These are phyloP conservation scores for Ramaria sp. DNA, from an alignment of 768 basidiomycete genomes.

Conservation along the genomic window DNA sequence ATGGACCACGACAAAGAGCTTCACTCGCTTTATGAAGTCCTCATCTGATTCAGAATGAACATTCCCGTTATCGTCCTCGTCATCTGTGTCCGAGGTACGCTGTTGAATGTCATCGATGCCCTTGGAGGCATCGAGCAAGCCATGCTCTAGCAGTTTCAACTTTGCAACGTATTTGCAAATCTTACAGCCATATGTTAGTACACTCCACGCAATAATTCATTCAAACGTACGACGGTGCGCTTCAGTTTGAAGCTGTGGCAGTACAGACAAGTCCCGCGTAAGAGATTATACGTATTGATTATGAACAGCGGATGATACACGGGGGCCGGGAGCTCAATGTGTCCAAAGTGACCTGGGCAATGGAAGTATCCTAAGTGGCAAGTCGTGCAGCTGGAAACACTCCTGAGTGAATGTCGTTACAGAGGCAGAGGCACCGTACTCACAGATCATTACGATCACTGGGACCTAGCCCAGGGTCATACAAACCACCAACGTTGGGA, in stretches of 20 bases:
- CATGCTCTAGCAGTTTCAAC: conserved; percentile 79
- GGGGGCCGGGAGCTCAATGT: conserved; percentile 91
- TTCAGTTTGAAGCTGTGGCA: conserved; percentile 87
- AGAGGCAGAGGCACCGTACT: conserved; percentile 22
- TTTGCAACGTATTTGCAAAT: conserved; percentile 78
- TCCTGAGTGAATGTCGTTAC: conserved; percentile 9
- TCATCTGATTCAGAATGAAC: conserved; percentile 45
- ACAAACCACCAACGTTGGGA: conserved; percentile 86
- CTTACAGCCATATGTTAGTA: conserved; percentile 27
- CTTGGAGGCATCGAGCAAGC: conserved; percentile 73
- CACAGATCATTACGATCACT: conserved; percentile 84
- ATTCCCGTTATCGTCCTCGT: conserved; percentile 31
- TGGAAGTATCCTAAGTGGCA: conserved; percentile 88
- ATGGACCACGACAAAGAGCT: conserved; percentile 52
- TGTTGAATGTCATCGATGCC: conserved; percentile 60
- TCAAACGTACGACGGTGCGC: conserved; percentile 48
- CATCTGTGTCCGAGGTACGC: conserved; percentile 24
- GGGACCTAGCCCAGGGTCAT: conserved; percentile 92
- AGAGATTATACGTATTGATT: conserved; percentile 75
- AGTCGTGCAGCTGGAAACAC: conserved; percentile 66
- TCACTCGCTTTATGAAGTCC: conserved; percentile 51
- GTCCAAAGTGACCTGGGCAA: conserved; percentile 97
- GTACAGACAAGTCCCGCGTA: conserved; percentile 84
- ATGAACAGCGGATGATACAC: conserved; percentile 97
- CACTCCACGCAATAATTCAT: conserved; percentile 11